Base-by-base conservation (phyloP, 768 basidiomycete genomes). In the Russula dissimulans region DNA sequence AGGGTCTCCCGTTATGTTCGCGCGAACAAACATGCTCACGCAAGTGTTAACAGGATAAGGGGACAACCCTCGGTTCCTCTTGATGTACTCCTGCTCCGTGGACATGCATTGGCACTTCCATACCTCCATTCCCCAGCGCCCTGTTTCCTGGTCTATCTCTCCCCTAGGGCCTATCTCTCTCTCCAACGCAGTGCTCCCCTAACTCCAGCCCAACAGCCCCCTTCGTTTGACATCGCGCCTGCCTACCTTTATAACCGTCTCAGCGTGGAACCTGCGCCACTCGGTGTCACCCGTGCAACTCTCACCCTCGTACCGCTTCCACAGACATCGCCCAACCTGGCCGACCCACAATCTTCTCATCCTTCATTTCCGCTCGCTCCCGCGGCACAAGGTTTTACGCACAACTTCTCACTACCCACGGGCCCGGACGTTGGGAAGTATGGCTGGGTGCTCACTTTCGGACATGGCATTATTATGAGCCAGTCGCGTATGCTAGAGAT, bases 391-490 rank as follows among this genome's bases (percentile, higher is more conserved):
- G 75, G 77, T 1, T 65, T 81, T n/a, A 79, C 82, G 53, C 80
- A 81, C 56, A 67, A 72, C 4, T 83, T 85, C 62, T 80, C 81
- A 8, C 77, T 78, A 44, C 68, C 67, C 10, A 56, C 69, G 29
- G 71, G 67, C 61, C 18, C 70, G 67, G 53, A 70, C 26, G 65
- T 69, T 29, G 65, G 73, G 52, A 55, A 67, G 59, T 66, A 68
- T 65, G 73, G 77, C 1, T 91, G 89, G 87, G 74, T 84, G 12
- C 78, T 91, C 26, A 87, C 89, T 68, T 90, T 91, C 66, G 87
- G 87, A 1, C 76, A 77, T 22, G 89, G 89, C 22, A 69, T 91
- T 46, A 81, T 90, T 14, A 80, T 90, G 76, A 85, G 81, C 63
- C 88, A 90, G 70, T 79, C 79, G 18, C 79, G 86, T 49, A 81